A percentile compares a stretch with the other conserved stretches of the same genome.
These are phyloP conservation scores for Phyllosticta citrichinensis DNA, from an alignment of 2,329 filamentous ascomycete species.

Conservation along the genomic window DNA sequence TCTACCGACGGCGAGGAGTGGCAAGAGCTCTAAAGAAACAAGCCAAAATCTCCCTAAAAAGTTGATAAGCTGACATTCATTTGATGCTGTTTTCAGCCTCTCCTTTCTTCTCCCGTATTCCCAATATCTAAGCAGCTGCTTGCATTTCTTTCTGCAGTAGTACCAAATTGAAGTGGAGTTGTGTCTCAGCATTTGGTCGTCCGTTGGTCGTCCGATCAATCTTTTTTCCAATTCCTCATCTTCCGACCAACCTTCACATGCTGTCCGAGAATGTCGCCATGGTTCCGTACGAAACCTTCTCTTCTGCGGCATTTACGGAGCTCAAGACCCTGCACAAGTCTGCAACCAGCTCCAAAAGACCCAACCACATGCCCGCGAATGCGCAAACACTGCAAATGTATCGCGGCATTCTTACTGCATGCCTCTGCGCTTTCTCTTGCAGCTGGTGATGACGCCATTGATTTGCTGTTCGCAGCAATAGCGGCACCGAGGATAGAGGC, in stretches of 20 bases:
- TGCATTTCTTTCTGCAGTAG: neutral
- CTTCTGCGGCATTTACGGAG: neutral
- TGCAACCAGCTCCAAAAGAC: neutral
- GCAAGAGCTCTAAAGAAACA: slow-evolving; percentile 3
- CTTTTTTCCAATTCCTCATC: neutral
- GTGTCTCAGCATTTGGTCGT: neutral
- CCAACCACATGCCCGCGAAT: neutral
- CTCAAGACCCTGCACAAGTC: neutral
- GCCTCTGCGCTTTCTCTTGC: neutral
- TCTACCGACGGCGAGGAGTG: slow-evolving; percentile 1
- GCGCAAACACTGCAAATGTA: neutral
- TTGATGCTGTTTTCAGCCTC: neutral
- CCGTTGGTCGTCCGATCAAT: neutral
- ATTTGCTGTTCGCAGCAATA: neutral
- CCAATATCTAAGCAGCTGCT: neutral
- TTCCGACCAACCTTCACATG: neutral
- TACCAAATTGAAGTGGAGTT: neutral
- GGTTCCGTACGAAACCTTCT: neutral
- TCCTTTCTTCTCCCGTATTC: neutral
- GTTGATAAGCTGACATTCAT: neutral
- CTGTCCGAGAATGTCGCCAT: neutral
- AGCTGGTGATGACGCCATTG: neutral
- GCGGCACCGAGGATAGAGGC: neutral
- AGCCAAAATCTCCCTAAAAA: neutral
- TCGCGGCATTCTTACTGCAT: neutral